These are phyloP conservation scores for Zygosaccharomyces pseudobailii DNA, from an alignment of 1,139 yeast species.

Conservation along the genomic window DNA sequence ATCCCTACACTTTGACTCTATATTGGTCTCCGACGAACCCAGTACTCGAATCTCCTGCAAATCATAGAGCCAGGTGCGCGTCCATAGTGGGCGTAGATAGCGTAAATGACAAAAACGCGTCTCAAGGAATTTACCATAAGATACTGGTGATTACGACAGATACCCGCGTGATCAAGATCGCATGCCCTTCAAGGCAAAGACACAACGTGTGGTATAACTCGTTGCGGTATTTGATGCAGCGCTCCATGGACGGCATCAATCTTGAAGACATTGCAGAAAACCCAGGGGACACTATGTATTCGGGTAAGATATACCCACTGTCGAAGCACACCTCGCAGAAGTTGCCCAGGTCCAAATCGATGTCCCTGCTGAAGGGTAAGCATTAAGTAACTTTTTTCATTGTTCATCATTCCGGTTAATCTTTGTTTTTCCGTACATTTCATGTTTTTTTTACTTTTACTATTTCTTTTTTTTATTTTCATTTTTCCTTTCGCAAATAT, in stretches of 20 bases:
- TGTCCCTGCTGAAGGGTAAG: slow-evolving; percentile 8
- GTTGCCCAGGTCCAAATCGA: slow-evolving; percentile 10
- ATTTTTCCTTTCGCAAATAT: too few species aligned
- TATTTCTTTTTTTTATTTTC: too few species aligned
- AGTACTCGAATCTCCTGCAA: slow-evolving; percentile 58
- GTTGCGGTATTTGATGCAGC: slow-evolving; percentile 65
- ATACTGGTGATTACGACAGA: slow-evolving; percentile 74
- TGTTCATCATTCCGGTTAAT: too few species aligned
- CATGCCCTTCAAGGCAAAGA: slow-evolving; percentile 83
- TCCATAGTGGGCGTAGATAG: slow-evolving; percentile 78
- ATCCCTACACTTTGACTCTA: slow-evolving; percentile 85
- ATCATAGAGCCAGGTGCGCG: slow-evolving; percentile 67
- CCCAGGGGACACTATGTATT: slow-evolving; percentile 20
- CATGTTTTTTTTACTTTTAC: too few species aligned
- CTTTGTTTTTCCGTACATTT: too few species aligned
- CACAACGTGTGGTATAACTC: slow-evolving; percentile 93
- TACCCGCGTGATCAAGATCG: slow-evolving; percentile 64
- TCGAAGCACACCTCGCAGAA: slow-evolving; percentile 21
- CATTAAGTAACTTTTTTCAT: background rate
- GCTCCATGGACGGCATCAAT: slow-evolving; percentile 58
- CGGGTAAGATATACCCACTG: slow-evolving; percentile 25
- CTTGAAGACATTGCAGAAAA: slow-evolving; percentile 38
- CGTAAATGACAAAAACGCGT: slow-evolving; percentile 83
- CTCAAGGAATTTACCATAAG: slow-evolving; percentile 85
- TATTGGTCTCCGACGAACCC: slow-evolving; percentile 90